Evolutionary conservation across 352 stramenopile species (phyloP).

Genomic region (Phytophthora nicotianae): DNA sequence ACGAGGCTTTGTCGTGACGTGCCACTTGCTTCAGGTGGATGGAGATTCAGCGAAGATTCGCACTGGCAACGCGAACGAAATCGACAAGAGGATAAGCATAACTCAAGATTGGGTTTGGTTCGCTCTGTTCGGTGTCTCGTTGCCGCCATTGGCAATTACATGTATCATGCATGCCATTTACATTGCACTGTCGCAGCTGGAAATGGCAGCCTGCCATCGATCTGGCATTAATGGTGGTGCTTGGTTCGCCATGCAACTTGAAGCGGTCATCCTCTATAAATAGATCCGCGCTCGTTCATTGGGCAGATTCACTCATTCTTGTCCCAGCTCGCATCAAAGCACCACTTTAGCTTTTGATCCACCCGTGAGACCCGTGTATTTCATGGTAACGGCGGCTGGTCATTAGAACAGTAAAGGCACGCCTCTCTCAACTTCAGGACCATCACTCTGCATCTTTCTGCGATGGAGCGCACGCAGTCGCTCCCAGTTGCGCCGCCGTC

Average conservation of each 20-base stretch:
- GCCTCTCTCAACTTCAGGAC: slow-evolving; percentile 12
- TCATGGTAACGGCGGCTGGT: slow-evolving; percentile 6
- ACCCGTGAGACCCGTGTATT: slow-evolving; percentile 1
- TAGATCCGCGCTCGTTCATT: slow-evolving; percentile 13
- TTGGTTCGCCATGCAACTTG: slow-evolving; percentile 1
- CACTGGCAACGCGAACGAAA: slow-evolving; percentile 21
- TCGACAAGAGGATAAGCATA: slow-evolving; percentile 3
- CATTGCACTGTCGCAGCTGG: background rate
- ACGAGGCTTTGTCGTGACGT: background rate
- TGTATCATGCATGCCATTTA: background rate
- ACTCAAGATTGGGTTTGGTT: background rate
- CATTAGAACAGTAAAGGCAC: slow-evolving; percentile 5
- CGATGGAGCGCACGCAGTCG: slow-evolving; percentile 40
- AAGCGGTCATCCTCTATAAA: slow-evolving; percentile 10
- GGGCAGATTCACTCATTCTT: slow-evolving; percentile 11
- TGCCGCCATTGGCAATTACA: background rate
- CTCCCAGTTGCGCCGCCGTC: slow-evolving; percentile 21
- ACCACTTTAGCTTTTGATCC: slow-evolving; percentile 21
- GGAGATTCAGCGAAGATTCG: slow-evolving; percentile 9
- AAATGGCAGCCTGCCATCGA: slow-evolving; percentile 8
- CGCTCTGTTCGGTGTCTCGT: too few relatives aligned
- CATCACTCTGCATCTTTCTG: slow-evolving; percentile 25
- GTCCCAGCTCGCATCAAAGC: slow-evolving; percentile 1
- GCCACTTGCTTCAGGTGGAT: background rate
- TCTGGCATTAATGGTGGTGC: background rate